Evolutionary conservation across 208 protist species (phyloP).

Genomic region (Acanthamoeba polyphaga): DNA sequence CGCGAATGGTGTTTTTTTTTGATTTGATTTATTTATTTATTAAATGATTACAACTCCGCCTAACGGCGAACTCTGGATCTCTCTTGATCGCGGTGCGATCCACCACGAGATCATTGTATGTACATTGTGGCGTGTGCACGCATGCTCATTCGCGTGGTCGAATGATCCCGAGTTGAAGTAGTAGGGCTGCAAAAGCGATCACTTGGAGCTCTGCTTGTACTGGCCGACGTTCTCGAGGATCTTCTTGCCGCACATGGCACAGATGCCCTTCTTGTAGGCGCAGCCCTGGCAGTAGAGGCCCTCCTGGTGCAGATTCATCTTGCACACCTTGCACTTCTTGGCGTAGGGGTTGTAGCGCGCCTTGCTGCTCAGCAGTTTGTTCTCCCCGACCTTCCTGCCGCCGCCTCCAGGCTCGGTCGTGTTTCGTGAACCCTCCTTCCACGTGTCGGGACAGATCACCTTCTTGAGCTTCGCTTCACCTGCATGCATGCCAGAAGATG

Average conservation of each 20-base stretch:
- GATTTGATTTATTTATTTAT: too few relatives aligned
- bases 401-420: conserved; percentile 29
- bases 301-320: conserved; percentile 43
- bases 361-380: conserved; percentile 65
- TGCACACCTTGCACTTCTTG: conserved; percentile 71
- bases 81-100: too few relatives aligned
- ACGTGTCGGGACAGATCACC: conserved; percentile 53
- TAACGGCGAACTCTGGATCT: too few relatives aligned
- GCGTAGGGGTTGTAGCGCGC: conserved; percentile 51
- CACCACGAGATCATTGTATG: too few relatives aligned
- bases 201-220: conserved; percentile 72
- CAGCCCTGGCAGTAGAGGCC: conserved; percentile 66
- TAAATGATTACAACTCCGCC: too few relatives aligned
- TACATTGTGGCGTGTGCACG: too few relatives aligned
- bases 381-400: conserved; percentile 25
- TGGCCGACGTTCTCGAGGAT: conserved; percentile 54
- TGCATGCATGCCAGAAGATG: not conserved
- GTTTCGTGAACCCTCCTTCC: conserved; percentile 70
- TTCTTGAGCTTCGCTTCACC: conserved; percentile 51
- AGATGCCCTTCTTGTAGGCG: conserved; percentile 75
- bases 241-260: conserved; percentile 74
- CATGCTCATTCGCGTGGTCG: too few relatives aligned
- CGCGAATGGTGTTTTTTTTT: too few relatives aligned
- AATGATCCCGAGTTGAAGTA: too few relatives aligned
- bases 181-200: not conserved